Conservation (phyloP, 73 alveolate species). For the Halteria grandinella region DNA sequence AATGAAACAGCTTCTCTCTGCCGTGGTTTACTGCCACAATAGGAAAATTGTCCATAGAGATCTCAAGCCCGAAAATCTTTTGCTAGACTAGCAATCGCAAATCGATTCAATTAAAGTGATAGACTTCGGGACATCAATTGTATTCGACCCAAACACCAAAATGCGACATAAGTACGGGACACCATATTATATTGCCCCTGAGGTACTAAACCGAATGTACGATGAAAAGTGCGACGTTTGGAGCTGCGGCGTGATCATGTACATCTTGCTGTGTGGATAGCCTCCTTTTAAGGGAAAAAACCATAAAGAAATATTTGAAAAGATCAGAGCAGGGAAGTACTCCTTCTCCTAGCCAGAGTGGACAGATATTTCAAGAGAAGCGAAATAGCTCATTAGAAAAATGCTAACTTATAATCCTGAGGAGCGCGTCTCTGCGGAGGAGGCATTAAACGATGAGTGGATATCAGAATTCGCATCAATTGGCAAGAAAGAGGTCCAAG, state of each 20-base stretch:
- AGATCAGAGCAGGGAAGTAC: constrained; percentile 52
- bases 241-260: constrained; percentile 79
- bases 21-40: constrained; percentile 77
- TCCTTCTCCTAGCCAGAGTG: constrained; percentile 60
- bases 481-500: background rate
- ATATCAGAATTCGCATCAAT: constrained; percentile 48
- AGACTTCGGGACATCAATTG: constrained; percentile 64
- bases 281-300: constrained; percentile 76
- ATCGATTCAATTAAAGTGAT: constrained; percentile 50
- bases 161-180: constrained; percentile 41
- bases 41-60: constrained; percentile 81
- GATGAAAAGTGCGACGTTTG: constrained; percentile 79
- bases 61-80: constrained; percentile 77
- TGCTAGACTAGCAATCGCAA: constrained; percentile 33
- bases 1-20: constrained; percentile 74
- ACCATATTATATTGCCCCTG: constrained; percentile 81
- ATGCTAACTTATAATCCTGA: constrained; percentile 74
- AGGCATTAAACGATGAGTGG: constrained; percentile 87
- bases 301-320: constrained; percentile 65
- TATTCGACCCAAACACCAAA: constrained; percentile 57
- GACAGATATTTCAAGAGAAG: constrained; percentile 77
- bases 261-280: constrained; percentile 56
- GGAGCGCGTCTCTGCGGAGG: constrained; percentile 80
- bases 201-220: constrained; percentile 65
- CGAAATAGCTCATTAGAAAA: constrained; percentile 74